These are phyloP conservation scores for Magnaporthiopsis rhizophila DNA, from an alignment of 2,329 filamentous ascomycete genomes.

Conservation along the genomic window DNA sequence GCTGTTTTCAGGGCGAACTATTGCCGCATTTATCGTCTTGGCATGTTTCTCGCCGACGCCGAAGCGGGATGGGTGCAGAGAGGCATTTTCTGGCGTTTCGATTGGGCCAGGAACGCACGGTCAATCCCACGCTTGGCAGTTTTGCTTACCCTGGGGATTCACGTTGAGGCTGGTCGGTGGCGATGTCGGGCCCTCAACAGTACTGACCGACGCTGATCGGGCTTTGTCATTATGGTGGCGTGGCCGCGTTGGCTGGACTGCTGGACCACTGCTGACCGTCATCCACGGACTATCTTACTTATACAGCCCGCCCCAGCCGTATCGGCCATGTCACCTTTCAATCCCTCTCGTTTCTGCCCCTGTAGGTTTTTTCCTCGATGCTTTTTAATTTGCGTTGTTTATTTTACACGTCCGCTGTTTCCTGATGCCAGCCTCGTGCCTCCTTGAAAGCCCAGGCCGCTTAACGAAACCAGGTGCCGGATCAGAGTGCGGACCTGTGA, in stretches of 20 bases:
- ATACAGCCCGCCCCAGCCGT: no score
- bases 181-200: neutral
- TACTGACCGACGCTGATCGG: neutral
- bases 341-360: neutral
- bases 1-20: neutral
- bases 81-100: neutral
- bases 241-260: neutral
- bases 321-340: neutral
- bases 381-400: no score
- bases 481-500: no score
- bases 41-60: no score
- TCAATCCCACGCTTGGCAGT: neutral
- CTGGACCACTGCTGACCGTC: neutral
- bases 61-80: neutral
- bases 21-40: neutral
- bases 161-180: neutral
- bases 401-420: no score
- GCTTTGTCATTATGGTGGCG: neutral
- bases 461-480: no score
- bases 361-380: no score
- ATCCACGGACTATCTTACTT: neutral
- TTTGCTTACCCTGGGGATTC: neutral
- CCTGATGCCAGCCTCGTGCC: no score
- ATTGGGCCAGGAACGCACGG: neutral
- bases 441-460: no score